Conservation (phyloP, 208 protist genomes). For the Leptomonas pyrrhocoris region DNA sequence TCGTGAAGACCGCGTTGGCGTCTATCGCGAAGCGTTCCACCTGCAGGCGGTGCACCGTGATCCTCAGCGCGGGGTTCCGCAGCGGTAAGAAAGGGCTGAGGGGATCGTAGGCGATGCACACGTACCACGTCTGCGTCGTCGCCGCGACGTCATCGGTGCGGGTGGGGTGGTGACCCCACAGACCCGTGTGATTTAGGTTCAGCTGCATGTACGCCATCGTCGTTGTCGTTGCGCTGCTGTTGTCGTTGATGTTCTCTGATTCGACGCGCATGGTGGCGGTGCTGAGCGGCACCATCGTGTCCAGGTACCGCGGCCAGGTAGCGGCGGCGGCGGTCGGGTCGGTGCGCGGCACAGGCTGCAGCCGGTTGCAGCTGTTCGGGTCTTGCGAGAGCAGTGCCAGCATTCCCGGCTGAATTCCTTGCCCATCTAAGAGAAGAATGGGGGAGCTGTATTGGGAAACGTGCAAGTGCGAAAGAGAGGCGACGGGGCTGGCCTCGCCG, state of each 20-base stretch:
- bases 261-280: conserved; percentile 28
- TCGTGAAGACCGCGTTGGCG: conserved; percentile 24
- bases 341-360: conserved; percentile 30
- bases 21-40: conserved; percentile 38
- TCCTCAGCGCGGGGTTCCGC: conserved; percentile 26
- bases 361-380: conserved; percentile 36
- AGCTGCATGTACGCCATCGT: conserved; percentile 60
- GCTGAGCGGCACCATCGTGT: conserved; percentile 73
- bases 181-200: conserved; percentile 73
- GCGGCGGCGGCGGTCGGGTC: conserved; percentile 24
- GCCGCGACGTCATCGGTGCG: conserved; percentile 24
- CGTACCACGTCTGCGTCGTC: conserved; percentile 44
- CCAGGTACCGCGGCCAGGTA: conserved; percentile 30
- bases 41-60: conserved; percentile 47
- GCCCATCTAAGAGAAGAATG: conserved; percentile 56
- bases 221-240: neutral
- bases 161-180: conserved; percentile 53
- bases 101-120: conserved; percentile 64
- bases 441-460: conserved; percentile 68
- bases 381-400: conserved; percentile 52
- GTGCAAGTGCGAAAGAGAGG: conserved; percentile 32
- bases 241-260: neutral
- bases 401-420: conserved; percentile 59
- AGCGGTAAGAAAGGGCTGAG: conserved; percentile 49
- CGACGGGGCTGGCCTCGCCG: neutral